These are phyloP conservation scores for Platanthera guangdongensis DNA, from an alignment of 106 monocot species.

Conservation along the genomic window DNA sequence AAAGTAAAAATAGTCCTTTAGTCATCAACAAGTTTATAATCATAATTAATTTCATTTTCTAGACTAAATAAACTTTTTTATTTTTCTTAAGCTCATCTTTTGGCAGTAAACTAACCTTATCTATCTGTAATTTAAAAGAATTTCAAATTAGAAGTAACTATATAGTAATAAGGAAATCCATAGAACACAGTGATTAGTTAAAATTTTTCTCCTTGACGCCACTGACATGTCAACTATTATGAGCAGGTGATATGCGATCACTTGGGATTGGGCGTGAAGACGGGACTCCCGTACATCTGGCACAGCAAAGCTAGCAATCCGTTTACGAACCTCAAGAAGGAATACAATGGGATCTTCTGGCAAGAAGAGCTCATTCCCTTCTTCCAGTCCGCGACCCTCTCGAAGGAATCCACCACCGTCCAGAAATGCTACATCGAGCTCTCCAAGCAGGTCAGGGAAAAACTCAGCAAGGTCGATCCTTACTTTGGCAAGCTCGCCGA, in stretches of 20 bases:
- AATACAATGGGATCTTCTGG: conserved; percentile 62
- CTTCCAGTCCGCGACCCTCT: conserved; percentile 29
- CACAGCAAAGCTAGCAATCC: conserved; percentile 61
- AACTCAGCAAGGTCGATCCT: conserved; percentile 29
- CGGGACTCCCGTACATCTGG: conserved; percentile 52
- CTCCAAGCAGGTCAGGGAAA: conserved; percentile 45
- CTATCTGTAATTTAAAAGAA: too few relatives aligned
- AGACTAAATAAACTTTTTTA: too few relatives aligned
- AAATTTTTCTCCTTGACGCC: not conserved
- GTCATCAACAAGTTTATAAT: too few relatives aligned
- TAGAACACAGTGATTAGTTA: not conserved
- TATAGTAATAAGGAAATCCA: too few relatives aligned
- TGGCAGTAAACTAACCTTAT: too few relatives aligned
- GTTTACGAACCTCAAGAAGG: conserved; percentile 51
- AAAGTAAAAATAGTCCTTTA: too few relatives aligned
- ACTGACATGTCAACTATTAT: not conserved
- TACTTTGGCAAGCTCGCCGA: conserved; percentile 54
- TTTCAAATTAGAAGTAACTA: too few relatives aligned
- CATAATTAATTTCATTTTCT: too few relatives aligned
- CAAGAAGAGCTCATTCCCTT: conserved; percentile 63
- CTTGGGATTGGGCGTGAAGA: conserved; percentile 47
- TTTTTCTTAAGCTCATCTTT: too few relatives aligned
- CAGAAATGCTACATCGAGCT: conserved; percentile 51
- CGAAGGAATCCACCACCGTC: conserved; percentile 42
- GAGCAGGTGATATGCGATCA: conserved; percentile 46